A percentile compares a stretch with the other conserved stretches of the same genome.
Conservation (phyloP, 1,139 yeast species). For the Pichia sp. region DNA sequence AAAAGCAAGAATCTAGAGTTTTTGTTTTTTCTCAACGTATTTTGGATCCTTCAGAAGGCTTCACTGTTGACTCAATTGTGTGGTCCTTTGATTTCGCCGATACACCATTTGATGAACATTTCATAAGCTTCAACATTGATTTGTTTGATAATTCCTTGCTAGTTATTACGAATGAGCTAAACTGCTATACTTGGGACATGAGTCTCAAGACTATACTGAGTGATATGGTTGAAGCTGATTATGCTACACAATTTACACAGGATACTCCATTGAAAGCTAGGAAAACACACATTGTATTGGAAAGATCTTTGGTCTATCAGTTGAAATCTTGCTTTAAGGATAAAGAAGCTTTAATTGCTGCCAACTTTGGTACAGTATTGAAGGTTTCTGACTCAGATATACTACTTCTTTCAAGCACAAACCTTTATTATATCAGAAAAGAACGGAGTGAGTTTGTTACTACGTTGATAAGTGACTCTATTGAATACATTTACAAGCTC, state of each 20-base stretch:
- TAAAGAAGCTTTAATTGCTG: constrained; percentile 17
- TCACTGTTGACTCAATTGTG: constrained; percentile 22
- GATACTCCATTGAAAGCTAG: constrained; percentile 4
- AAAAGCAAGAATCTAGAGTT: constrained; percentile 22
- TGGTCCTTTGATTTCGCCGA: constrained; percentile 29
- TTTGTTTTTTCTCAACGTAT: constrained; percentile 22
- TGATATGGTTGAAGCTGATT: constrained; percentile 6
- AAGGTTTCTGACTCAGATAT: constrained; percentile 26
- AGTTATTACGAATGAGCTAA: constrained; percentile 26
- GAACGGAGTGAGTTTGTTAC: constrained; percentile 18
- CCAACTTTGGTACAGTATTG: constrained; percentile 22
- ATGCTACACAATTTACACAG: not conserved
- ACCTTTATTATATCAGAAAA: constrained; percentile 28
- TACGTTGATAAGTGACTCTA: constrained; percentile 17
- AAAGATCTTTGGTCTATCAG: constrained; percentile 22
- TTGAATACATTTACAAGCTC: constrained; percentile 26
- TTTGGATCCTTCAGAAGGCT: constrained; percentile 17
- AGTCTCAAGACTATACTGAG: constrained; percentile 3
- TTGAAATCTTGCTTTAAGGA: constrained; percentile 22
- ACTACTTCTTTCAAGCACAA: constrained; percentile 28
- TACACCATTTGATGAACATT: constrained; percentile 24
- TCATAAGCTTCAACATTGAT: constrained; percentile 25
- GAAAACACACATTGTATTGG: constrained; percentile 18
- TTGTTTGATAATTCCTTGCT: constrained; percentile 23
- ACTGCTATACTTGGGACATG: constrained; percentile 29